These are phyloP conservation scores for Annulohypoxylon maeteangense DNA, from an alignment of 495 filamentous ascomycete species.

Conservation along the genomic window DNA sequence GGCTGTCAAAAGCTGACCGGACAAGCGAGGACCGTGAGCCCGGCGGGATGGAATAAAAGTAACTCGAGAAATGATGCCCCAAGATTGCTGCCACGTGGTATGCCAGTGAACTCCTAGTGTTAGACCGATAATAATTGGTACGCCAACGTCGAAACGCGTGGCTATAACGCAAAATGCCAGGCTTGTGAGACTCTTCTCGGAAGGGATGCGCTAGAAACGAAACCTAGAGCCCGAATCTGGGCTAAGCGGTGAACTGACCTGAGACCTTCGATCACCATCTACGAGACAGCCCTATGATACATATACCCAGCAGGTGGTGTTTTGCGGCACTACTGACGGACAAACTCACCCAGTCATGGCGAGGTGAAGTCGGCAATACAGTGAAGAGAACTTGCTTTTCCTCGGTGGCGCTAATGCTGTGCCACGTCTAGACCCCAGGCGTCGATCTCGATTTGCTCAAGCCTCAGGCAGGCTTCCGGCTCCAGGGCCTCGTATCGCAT, in stretches of 20 bases:
- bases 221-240: background rate
- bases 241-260: background rate
- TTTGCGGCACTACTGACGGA: conserved; percentile 8
- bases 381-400: conserved; percentile 32
- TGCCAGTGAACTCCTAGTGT: background rate
- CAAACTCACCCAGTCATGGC: conserved; percentile 5
- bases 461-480: conserved; percentile 28
- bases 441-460: conserved; percentile 44
- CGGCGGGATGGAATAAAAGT: conserved; percentile 9
- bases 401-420: conserved; percentile 38
- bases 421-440: conserved; percentile 32
- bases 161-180: conserved; percentile 1
- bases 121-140: conserved; percentile 4
- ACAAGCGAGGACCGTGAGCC: conserved; percentile 6
- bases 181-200: conserved; percentile 9
- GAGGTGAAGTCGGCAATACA: conserved; percentile 40
- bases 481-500: conserved; percentile 40
- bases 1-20: background rate
- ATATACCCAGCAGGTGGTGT: conserved; percentile 6
- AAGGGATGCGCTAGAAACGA: conserved; percentile 5
- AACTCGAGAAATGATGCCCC: background rate
- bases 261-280: background rate
- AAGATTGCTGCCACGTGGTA: conserved; percentile 17
- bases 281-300: background rate
- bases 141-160: conserved; percentile 1